Conservation (phyloP, 805 yeast species). For the Metschnikowia peoriensis region DNA sequence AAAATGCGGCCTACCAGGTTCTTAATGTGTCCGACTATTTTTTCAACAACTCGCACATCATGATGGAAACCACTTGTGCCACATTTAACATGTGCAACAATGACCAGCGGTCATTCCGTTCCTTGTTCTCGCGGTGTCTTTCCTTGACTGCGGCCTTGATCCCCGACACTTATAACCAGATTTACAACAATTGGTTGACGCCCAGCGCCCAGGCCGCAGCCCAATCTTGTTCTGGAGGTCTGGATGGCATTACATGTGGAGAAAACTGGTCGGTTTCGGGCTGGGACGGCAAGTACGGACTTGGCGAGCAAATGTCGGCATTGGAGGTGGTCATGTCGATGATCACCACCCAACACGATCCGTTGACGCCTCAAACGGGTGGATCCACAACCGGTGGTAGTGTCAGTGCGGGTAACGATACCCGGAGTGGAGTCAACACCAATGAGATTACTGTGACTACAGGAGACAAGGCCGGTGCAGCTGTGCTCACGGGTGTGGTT, state of each 20-base stretch:
- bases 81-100: slow-evolving; percentile 53
- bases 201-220: slow-evolving; percentile 69
- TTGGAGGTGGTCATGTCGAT: slow-evolving; percentile 51
- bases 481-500: slow-evolving; percentile 75
- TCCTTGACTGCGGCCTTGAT: slow-evolving; percentile 56
- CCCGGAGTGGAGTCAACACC: slow-evolving; percentile 27
- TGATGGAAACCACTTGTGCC: slow-evolving; percentile 66
- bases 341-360: slow-evolving; percentile 24
- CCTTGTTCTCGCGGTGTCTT: slow-evolving; percentile 64
- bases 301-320: slow-evolving; percentile 80
- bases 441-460: slow-evolving; percentile 49
- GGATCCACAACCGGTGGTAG: slow-evolving; percentile 19
- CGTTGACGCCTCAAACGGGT: slow-evolving; percentile 20
- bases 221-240: slow-evolving; percentile 70
- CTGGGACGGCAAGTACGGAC: slow-evolving; percentile 67
- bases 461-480: slow-evolving; percentile 78
- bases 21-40: slow-evolving; percentile 33
- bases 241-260: slow-evolving; percentile 84
- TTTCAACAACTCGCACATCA: slow-evolving; percentile 44
- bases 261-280: slow-evolving; percentile 57
- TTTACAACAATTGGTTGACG: slow-evolving; percentile 25
- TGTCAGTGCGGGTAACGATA: slow-evolving; percentile 30
- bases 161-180: slow-evolving; percentile 45
- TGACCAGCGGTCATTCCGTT: slow-evolving; percentile 74
- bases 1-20: slow-evolving; percentile 34